Evolutionary conservation across 768 basidiomycete genomes (phyloP).

Genomic region (Favolaschia claudopus): DNA sequence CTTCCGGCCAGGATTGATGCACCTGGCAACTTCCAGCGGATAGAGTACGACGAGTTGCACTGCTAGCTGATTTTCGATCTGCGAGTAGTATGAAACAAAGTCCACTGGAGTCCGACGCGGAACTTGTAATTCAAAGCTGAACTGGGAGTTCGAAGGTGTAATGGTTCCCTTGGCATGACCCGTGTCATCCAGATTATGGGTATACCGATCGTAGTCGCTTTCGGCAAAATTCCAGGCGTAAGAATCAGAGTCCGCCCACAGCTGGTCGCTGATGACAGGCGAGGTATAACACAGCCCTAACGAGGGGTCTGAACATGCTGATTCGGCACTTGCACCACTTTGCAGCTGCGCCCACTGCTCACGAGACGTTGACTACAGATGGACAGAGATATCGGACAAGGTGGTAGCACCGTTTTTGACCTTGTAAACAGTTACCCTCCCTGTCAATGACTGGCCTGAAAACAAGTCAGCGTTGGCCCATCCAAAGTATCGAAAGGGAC

Average conservation of each 20-base stretch:
- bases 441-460: constrained; percentile 10
- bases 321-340: not conserved
- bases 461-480: too few species aligned
- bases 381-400: constrained; percentile 5
- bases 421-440: not conserved
- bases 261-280: not conserved
- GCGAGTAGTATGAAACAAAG: constrained; percentile 11
- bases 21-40: constrained; percentile 1
- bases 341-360: constrained; percentile 4
- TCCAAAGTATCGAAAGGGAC: too few species aligned
- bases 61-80: not conserved
- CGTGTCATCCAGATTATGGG: not conserved
- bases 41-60: not conserved
- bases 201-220: not conserved
- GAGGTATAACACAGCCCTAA: not conserved
- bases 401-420: not conserved
- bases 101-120: not conserved
- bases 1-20: not conserved
- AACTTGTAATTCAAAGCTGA: constrained; percentile 9
- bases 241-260: not conserved
- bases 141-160: not conserved
- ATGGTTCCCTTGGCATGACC: not conserved
- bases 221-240: not conserved
- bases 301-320: not conserved
- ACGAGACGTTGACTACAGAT: not conserved